phyloP scores from a whole-genome alignment of 345 rosid genomes.

The Stellera chamaejasme region DNA sequence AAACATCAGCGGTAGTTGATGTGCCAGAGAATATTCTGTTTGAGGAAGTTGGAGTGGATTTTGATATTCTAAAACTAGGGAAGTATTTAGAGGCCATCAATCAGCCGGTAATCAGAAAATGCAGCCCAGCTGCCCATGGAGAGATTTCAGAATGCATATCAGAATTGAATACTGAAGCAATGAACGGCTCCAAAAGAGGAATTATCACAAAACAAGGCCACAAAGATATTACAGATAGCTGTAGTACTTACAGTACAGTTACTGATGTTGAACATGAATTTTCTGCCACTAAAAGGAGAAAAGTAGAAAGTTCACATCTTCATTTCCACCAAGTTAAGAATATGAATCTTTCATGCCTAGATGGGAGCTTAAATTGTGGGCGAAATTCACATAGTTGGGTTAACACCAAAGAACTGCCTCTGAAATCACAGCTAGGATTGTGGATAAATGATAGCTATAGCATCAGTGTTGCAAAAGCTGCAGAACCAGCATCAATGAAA shows the following conservation, averaged over 20 bases:
- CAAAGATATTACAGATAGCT: constrained; percentile 44
- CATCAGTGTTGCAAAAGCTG: constrained; percentile 35
- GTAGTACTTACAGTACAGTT: constrained; percentile 23
- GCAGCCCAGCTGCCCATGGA: constrained; percentile 9
- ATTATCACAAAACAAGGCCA: constrained; percentile 74
- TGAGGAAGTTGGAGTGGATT: constrained; percentile 32
- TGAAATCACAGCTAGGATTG: constrained; percentile 42
- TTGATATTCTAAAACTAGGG: constrained; percentile 14
- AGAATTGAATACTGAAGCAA: constrained; percentile 23
- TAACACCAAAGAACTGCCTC: constrained; percentile 23
- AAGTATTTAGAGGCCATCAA: constrained; percentile 23
- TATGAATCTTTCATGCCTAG: constrained; percentile 24
- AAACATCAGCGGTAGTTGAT: constrained; percentile 20
- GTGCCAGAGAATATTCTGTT: constrained; percentile 36
- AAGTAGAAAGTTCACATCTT: constrained; percentile 33
- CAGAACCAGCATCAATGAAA: constrained; percentile 27
- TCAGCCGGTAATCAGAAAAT: constrained; percentile 15
- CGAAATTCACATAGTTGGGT: constrained; percentile 18
- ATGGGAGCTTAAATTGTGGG: constrained; percentile 18
- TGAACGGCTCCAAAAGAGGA: constrained; percentile 36
- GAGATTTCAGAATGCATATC: constrained; percentile 23
- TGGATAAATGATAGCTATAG: constrained; percentile 82
- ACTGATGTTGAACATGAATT: constrained; percentile 28
- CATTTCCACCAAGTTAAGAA: constrained; percentile 18
- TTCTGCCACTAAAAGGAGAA: constrained; percentile 38